Percentiles rank a stretch among this genome's conserved stretches.
These are phyloP conservation scores for Naganishia sp. DNA, from an alignment of 1,284 basidiomycete genomes.

Conservation along the genomic window DNA sequence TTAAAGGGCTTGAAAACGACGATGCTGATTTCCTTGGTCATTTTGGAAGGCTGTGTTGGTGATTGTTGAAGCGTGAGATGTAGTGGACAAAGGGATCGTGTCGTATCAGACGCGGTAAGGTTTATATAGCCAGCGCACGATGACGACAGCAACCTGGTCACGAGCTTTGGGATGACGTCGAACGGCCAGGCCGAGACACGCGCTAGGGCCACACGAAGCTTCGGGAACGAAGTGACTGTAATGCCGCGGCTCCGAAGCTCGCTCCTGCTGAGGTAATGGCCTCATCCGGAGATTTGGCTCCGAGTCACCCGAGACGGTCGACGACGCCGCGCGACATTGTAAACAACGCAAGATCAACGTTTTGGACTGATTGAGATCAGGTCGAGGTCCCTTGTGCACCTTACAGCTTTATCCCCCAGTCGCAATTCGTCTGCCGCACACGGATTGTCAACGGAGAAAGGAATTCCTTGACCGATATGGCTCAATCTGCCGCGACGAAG, in stretches of 20 bases:
- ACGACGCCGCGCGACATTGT: slow-evolving; percentile 1
- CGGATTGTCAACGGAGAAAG: too few species aligned
- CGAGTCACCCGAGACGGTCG: neutral
- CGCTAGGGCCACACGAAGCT: slow-evolving; percentile 1
- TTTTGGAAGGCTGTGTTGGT: slow-evolving; percentile 12
- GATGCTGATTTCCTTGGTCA: slow-evolving; percentile 32
- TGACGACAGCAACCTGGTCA: slow-evolving; percentile 1
- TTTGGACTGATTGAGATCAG: too few species aligned
- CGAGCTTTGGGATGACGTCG: slow-evolving; percentile 1
- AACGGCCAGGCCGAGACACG: neutral
- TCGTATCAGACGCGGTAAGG: neutral
- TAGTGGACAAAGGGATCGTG: neutral
- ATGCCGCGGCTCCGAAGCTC: neutral
- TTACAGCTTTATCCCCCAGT: too few species aligned
- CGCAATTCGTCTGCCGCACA: too few species aligned
- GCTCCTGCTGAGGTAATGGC: neutral
- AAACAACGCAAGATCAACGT: slow-evolving; percentile 2
- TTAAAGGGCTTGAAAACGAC: slow-evolving; percentile 29
- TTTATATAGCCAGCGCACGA: slow-evolving; percentile 3
- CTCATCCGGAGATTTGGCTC: neutral
- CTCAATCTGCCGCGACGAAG: neutral
- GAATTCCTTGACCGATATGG: neutral
- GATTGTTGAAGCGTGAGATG: slow-evolving; percentile 4
- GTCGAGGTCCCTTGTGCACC: too few species aligned
- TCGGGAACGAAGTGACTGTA: neutral